Base-by-base conservation (phyloP, 306 rosid species). In the Rosa rugosa region DNA sequence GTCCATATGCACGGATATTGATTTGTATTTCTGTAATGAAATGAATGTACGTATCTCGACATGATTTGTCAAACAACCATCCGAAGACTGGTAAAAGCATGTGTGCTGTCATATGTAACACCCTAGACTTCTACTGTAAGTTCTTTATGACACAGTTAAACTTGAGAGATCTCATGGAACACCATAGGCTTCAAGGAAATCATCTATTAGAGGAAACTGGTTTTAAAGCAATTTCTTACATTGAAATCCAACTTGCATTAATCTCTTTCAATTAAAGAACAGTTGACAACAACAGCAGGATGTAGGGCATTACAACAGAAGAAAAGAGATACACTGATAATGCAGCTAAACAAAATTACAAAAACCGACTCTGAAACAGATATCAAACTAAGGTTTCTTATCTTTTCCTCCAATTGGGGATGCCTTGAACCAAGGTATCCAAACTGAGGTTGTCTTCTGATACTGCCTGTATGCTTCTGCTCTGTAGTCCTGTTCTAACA, bases 371-470 rank as follows among this genome's bases (percentile, higher is more conserved):
- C 40, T 18, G 4, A 36, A 42, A 72, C 75, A 54, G 41, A 70
- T 66, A 78, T 47, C 49, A 77, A 53, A 81, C 87, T 87, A 92
- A 73, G 77, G 88, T 68, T 82, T 80, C 95, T 95, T 93, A 75
- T 88, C 76, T 88, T 87, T 89, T 42, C 70, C 86, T 36, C 68
- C 88, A 0, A 53, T 42, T 66, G 86, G 80, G 63, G 82, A 86
- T 79, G 87, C 83, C 85, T 81, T 95, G 77, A 91, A 86, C 99
- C 97, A 95, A 79, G 97, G 99, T 34, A 92, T 67, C 97, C 97
- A 90, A 40, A 87, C 90, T 0, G 97, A 95, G 53, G 99, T 95
- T 44, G 97, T 91, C 90, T 82, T 93, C 89, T 93, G 99, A 84
- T 95, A 93, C 42, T 71, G 63, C 83, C 84, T 81, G 82, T 90